Base-by-base conservation (phyloP, 2,329 filamentous ascomycete genomes). In the Epicoccum nigrum region DNA sequence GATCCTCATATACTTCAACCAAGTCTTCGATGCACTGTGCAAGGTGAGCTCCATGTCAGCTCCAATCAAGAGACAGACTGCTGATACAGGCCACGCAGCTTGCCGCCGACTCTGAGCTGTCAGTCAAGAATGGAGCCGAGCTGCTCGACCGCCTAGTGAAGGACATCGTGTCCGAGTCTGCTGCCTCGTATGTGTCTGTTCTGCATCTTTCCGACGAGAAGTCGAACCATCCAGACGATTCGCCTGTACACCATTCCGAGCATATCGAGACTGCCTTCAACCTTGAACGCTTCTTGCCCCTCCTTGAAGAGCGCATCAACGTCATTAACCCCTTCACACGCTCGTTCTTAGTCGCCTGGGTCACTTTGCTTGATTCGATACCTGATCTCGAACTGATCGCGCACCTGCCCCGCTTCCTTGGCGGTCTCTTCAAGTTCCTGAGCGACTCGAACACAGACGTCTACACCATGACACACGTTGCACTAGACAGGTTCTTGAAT, bases 51-150 rank as follows among this genome's bases (percentile, higher is more conserved):
- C 3, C 13, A 12, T n/a, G 11, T 9, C 11, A 4, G 9, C 13
- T 2, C 9, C 1, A n/a, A 7, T 9, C 3, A 27, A 31, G 16
- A 34, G 42, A 42, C 20, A 19, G 16, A 33, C 25, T 39, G 50
- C 67, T 73, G 51, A 70, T 58, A 53, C 37, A 20, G 41, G 16
- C 16, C 23, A 19, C 37, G 7, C 65, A 96, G 92, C 84, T 99
- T 63, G 92, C 93, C 13, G 94, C 94, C 39, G 94, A 99, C 72
- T 93, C 92, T 1, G 95, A 99, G 71, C 79, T 97, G 4, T 97
- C 93, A 0, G 95, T 99, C 51, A 99, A 99, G 76, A 99, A 99
- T 69, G 94, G 94, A 21, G 94, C 94, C 17, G 94, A 99, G 72
- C 82, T 99, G 40, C 82, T 99, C 7, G 94, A 99, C 75, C 89